Evolutionary conservation across 345 rosid species (phyloP), one percentile per base, ranked within the genome.

Genomic region (Nephelium lappaceum): DNA sequence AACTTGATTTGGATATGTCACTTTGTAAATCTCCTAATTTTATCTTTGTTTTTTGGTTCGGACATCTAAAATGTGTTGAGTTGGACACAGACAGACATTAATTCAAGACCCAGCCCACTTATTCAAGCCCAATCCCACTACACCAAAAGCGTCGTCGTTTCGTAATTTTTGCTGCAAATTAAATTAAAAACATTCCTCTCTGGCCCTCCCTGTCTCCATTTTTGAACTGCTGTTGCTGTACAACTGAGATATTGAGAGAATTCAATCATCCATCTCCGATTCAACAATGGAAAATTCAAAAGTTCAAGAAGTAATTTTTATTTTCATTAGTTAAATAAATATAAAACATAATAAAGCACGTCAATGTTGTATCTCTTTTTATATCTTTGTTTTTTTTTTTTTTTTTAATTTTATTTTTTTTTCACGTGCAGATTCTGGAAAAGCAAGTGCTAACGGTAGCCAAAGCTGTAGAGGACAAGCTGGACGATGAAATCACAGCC

Each of bases 401-500:
- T 21, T 23, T 4, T n/a, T n/a, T n/a, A n/a, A n/a, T n/a, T n/a
- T n/a, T n/a, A n/a, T 49, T 64, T 68, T 21, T 58, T 9, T 8
- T 21, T 23, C 5, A 21, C 16, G 6, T 69, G 65, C 85, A 97
- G 98, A 86, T 97, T 75, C 58, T 96, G 81, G 97, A 93, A 93
- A 91, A 94, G 87, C 97, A 93, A 77, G 84, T 93, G 42, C 72
- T 97, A 61, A 88, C 98, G 24, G 98, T 97, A 67, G 99, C 91
- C 53, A 94, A 90, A 86, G 99, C 95, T 4, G 86, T 94, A 75
- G 99, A 97, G 86, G 98, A 94, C 47, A 87, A 91, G 87, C 78
- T 94, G 15, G 99, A 97, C 51, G 98, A 96, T 2, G 95, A 96
- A 90, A 94, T 97, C 84, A 75, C 89, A 5, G 91, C 98, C 0